phyloP scores from a whole-genome alignment of 352 stramenopile genomes.

The Elongisporangium prolatum region DNA sequence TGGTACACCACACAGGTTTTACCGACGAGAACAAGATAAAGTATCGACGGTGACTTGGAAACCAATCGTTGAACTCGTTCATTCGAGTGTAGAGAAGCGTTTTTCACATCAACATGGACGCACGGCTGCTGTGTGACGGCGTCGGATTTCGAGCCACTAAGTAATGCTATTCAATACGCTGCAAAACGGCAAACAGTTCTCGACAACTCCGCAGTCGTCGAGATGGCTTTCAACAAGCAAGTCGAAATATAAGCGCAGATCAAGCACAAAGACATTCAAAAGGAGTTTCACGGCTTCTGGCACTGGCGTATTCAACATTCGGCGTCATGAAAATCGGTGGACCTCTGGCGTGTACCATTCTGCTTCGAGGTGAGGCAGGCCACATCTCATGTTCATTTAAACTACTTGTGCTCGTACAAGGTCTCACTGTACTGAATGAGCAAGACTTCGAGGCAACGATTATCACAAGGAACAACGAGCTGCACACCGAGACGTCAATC shows the following conservation, averaged over 20 bases:
- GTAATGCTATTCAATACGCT: conserved; percentile 19
- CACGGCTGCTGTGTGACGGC: conserved; percentile 11
- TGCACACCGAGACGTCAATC: conserved; percentile 16
- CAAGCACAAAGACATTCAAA: not conserved
- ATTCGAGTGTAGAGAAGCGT: conserved; percentile 14
- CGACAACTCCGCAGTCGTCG: conserved; percentile 18
- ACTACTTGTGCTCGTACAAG: conserved; percentile 9
- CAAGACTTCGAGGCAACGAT: conserved; percentile 10
- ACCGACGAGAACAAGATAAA: conserved; percentile 8
- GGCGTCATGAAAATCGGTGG: conserved; percentile 20
- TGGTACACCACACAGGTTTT: conserved; percentile 5
- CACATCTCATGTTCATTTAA: conserved; percentile 18
- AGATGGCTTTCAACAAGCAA: conserved; percentile 13
- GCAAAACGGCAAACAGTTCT: conserved; percentile 16
- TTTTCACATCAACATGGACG: conserved; percentile 26
- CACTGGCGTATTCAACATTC: conserved; percentile 13
- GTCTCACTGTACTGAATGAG: conserved; percentile 10
- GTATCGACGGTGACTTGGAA: conserved; percentile 11
- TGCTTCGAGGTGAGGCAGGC: conserved; percentile 8
- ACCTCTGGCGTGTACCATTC: conserved; percentile 12
- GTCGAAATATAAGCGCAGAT: conserved; percentile 3
- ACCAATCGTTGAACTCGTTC: conserved; percentile 23
- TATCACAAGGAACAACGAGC: not conserved
- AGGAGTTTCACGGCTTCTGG: conserved; percentile 13
- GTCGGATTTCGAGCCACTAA: conserved; percentile 7